phyloP scores from a whole-genome alignment of 1,284 basidiomycete species.

The Ganoderma boninense region DNA sequence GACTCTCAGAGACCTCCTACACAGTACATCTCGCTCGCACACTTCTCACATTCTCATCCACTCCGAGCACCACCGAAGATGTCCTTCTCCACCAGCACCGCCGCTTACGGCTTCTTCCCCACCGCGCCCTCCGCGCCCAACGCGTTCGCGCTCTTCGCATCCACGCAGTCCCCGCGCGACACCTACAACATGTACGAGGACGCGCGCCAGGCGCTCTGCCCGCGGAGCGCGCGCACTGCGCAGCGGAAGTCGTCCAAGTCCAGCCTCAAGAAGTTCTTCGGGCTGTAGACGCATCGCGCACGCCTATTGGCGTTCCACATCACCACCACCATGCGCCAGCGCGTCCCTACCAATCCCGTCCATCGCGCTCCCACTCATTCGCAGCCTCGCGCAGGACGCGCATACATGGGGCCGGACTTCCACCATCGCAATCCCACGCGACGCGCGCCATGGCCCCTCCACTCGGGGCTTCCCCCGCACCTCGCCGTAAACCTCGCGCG shows the following conservation, averaged over 20 bases:
- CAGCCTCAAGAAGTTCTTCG: conserved; percentile 36
- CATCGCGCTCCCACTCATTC: not conserved
- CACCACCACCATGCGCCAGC: not conserved
- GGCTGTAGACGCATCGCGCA: conserved; percentile 21
- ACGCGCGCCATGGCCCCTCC: not conserved
- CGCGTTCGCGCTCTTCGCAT: conserved; percentile 35
- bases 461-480: not conserved
- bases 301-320: not conserved
- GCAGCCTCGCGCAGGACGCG: not conserved
- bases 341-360: not conserved
- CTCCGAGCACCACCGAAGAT: not conserved
- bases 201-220: conserved; percentile 25
- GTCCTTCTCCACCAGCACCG: not conserved
- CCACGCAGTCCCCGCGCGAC: conserved; percentile 36
- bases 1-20: not conserved
- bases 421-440: not conserved
- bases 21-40: not conserved
- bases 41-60: not conserved
- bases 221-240: conserved; percentile 25
- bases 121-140: conserved; percentile 29
- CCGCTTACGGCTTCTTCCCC: conserved; percentile 8
- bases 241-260: conserved; percentile 30
- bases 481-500: not conserved
- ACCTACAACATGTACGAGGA: not conserved
- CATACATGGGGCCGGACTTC: not conserved